Base-by-base conservation (phyloP, 148 eudicot species). In the Fagopyrum tataricum region DNA sequence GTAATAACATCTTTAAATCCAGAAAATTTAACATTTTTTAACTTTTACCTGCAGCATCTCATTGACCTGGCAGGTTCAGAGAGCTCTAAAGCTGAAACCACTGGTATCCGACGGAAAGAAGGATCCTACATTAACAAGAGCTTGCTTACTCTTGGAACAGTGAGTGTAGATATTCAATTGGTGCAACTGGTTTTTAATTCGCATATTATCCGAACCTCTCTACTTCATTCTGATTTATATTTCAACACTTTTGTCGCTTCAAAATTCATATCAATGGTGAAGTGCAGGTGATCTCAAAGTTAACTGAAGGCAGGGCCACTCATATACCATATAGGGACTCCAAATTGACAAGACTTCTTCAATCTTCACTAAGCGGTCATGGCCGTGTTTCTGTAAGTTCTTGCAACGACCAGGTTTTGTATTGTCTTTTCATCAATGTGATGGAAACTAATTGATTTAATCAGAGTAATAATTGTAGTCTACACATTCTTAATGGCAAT, bases 41-140 rank as follows among this genome's bases (percentile, higher is more conserved):
- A 78, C 85, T 83, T 87, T 79, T 79, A 74, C 76, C 73, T 91
- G 97, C 94, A 95, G 99, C 90, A 95, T 88, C 92, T 95, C 78
- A 95, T 95, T 78, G 99, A 95, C 85, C 94, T 95, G 94, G 99
- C 99, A 82, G 99, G 99, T 90, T 95, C 99, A 43, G 99, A 95
- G 87, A 95, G 99, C 85, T 95, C 99, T 56, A 95, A 84, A 84
- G 96, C 89, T n/a, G 99, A 88, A 85, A 95, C 99, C 72, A 86
- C 85, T 72, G 97, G 99, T 69, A 82, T 95, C 74, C 88, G 99
- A 67, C 86, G 94, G 14, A 95, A 95, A 75, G 99, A 95, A 85
- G 99, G 99, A 68, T 86, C 99, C 67, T 95, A 91, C 82, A 95
- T 95, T 70, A 95, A 95, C 66, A 95, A 95, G 79, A 95, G 99